Evolutionary conservation across 1,284 basidiomycete species (phyloP).

Genomic region (Cryptococcus sp.): DNA sequence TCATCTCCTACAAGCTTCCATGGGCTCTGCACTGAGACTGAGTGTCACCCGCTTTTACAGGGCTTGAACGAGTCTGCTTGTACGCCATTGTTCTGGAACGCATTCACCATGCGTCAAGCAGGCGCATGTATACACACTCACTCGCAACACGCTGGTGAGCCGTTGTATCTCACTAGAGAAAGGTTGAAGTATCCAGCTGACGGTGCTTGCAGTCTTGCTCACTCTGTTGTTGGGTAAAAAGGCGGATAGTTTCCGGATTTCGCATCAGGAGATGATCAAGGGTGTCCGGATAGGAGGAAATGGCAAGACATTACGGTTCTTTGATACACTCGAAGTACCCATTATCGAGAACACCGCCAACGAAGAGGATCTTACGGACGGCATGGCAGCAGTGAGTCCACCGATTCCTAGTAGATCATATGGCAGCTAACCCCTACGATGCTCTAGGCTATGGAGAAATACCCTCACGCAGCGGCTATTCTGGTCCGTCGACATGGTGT

Average conservation of each 20-base stretch:
- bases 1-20: not conserved
- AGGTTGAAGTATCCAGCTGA: not conserved
- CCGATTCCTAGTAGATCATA: not conserved
- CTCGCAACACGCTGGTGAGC: slow-evolving; percentile 67
- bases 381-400: slow-evolving; percentile 65
- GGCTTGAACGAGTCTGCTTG: slow-evolving; percentile 75
- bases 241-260: slow-evolving; percentile 63
- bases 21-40: not conserved
- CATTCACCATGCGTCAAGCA: slow-evolving; percentile 72
- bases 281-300: slow-evolving; percentile 75
- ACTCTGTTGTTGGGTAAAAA: slow-evolving; percentile 70
- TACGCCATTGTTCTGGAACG: slow-evolving; percentile 89
- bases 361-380: slow-evolving; percentile 80
- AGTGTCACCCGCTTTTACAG: slow-evolving; percentile 7
- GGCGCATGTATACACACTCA: slow-evolving; percentile 86
- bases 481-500: slow-evolving; percentile 79
- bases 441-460: slow-evolving; percentile 66
- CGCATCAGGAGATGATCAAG: slow-evolving; percentile 87
- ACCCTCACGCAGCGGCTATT: slow-evolving; percentile 74
- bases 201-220: slow-evolving; percentile 62
- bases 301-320: slow-evolving; percentile 70
- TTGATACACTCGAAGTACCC: slow-evolving; percentile 79
- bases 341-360: slow-evolving; percentile 87
- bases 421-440: not conserved
- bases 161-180: not conserved